A percentile compares a stretch with the other conserved stretches of the same genome.
Conservation (phyloP, 441 rosid species). For the Omphalea diandra region DNA sequence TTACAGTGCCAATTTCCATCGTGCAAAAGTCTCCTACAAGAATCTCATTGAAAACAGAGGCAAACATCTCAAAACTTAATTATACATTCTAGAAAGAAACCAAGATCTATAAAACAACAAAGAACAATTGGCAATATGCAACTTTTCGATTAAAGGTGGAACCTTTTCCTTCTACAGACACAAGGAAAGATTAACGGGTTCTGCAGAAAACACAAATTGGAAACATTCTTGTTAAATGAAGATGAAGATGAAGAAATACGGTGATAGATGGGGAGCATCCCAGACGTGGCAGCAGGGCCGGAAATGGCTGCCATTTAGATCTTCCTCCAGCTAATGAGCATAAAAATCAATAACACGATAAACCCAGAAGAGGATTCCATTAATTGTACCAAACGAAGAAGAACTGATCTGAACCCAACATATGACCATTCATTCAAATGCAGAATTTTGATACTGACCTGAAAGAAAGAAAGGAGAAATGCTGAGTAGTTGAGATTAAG, state of each 20-base stretch:
- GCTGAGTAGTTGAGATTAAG: background rate
- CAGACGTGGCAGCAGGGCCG: background rate
- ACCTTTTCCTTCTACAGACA: conserved; percentile 16
- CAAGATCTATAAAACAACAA: background rate
- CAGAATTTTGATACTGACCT: background rate
- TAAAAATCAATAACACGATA: background rate
- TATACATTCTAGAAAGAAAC: background rate
- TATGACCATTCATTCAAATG: no score
- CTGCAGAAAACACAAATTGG: conserved; percentile 8
- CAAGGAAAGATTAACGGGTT: conserved; percentile 15
- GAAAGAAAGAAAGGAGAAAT: background rate
- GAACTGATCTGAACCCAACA: no score
- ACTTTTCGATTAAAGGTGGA: no score
- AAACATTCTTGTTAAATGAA: background rate
- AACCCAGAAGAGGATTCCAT: background rate
- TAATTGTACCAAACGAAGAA: background rate
- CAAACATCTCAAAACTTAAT: background rate
- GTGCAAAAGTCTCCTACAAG: conserved; percentile 30
- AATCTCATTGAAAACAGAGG: background rate
- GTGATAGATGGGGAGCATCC: conserved; percentile 1
- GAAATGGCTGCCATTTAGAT: background rate
- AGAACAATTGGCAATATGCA: no score
- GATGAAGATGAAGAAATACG: background rate
- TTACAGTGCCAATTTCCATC: conserved; percentile 22
- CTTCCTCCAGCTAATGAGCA: no score